Base-by-base conservation (phyloP, 441 rosid species). In the Geranium incanum region DNA sequence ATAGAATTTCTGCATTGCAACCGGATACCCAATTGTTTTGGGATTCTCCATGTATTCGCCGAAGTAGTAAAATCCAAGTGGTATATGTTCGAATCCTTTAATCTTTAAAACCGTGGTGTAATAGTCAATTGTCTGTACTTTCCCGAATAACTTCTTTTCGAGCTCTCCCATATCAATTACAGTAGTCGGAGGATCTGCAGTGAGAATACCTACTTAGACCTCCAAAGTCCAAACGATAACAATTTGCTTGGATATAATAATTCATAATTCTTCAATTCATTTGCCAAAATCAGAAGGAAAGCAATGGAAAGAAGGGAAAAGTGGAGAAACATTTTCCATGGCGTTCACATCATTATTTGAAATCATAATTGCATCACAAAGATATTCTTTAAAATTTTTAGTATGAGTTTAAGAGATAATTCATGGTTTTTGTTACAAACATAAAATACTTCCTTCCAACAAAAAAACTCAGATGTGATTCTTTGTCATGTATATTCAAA, bases 1-100 rank as follows among this genome's bases (percentile, higher is more conserved):
- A 66, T 81, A 86, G 81, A 86, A 89, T 80, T 78, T 87, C 83
- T 89, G 92, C 89, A 89, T 80, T 73, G 95, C 95, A 55, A 87
- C 87, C 4, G 95, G 91, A 72, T 84, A 75, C 70, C 95, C 92
- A 57, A 86, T 82, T 52, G 90, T 81, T 8, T 81, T 74, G 70
- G 95, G 91, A 74, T 87, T 88, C 0, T 87, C 86, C 88, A 89
- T 87, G 68, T 83, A 85, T 76, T 87, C 89, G 8, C 83, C 79
- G 9, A 89, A 87, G 81, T 87, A 87, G 62, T 83, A 89, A 70
- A 89, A 89, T 18, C 95, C 91, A 2, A 80, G 72, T 41, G 90
- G 94, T 74, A 87, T 70, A 41, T 80, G 80, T 72, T 87, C 86
- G 6, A 89, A 79, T 62, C 91, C 89, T 78, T 76, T 81, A 36